phyloP scores from a whole-genome alignment of 768 basidiomycete genomes.

The Boletus rufocinnamomeus region DNA sequence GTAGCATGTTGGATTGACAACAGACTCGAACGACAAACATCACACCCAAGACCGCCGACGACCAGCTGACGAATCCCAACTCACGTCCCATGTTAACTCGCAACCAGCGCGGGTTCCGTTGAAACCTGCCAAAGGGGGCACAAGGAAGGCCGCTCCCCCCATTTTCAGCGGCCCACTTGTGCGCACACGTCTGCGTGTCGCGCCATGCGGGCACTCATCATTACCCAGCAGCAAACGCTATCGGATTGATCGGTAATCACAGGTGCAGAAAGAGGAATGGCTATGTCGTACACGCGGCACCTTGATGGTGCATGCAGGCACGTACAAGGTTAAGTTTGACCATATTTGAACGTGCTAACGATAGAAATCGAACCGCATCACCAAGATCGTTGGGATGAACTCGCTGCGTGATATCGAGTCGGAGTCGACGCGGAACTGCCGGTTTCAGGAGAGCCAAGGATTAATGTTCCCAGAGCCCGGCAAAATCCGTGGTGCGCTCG shows the following conservation, averaged over 20 bases:
- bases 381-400: background rate
- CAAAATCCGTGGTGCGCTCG: background rate
- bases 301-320: slow-evolving; percentile 5
- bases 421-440: slow-evolving; percentile 10
- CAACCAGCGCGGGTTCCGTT: background rate
- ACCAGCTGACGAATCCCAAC: background rate
- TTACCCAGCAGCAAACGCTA: background rate
- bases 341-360: slow-evolving; percentile 3
- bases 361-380: slow-evolving; percentile 13
- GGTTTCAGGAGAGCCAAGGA: background rate
- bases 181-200: background rate
- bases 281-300: background rate
- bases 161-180: background rate
- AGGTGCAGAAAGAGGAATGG: slow-evolving; percentile 1
- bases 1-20: slow-evolving; percentile 2
- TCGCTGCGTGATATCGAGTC: slow-evolving; percentile 9
- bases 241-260: background rate
- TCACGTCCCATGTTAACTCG: background rate
- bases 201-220: background rate
- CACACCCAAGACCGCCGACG: background rate
- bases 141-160: background rate
- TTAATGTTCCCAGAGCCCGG: background rate
- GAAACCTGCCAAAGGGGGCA: background rate
- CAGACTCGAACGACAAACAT: background rate
- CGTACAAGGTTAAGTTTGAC: slow-evolving; percentile 30